Conservation (phyloP, 805 yeast species). For the Priceomyces haplophilus region DNA sequence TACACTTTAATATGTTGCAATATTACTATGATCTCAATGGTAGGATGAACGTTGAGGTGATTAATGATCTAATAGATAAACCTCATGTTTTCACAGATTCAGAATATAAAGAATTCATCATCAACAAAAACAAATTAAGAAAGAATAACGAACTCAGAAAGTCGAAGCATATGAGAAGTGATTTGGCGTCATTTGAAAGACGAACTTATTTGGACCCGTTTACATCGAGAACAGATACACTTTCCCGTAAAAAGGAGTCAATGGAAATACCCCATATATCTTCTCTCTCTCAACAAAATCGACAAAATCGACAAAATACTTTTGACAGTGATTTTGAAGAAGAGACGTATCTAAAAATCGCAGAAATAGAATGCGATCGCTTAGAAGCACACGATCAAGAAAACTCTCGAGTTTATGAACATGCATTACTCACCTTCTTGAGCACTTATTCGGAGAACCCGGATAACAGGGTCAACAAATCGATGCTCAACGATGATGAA, state of each 20-base stretch:
- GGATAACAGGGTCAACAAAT: constrained; percentile 6
- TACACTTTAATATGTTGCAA: constrained; percentile 1
- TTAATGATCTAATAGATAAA: constrained; percentile 2
- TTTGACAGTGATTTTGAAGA: neutral
- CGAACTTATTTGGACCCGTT: constrained; percentile 1
- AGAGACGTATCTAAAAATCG: constrained; percentile 4
- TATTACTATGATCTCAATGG: constrained; percentile 2
- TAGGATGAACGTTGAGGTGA: constrained; percentile 1
- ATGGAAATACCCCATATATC: neutral
- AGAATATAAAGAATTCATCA: constrained; percentile 3
- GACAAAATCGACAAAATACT: neutral
- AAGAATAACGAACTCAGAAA: constrained; percentile 7
- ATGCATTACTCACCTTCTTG: constrained; percentile 16
- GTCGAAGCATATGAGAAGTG: constrained; percentile 4
- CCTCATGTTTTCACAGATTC: neutral
- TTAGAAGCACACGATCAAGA: constrained; percentile 13
- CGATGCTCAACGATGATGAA: constrained; percentile 10
- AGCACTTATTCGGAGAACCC: constrained; percentile 9
- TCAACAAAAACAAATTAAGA: constrained; percentile 4
- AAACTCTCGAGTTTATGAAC: constrained; percentile 16
- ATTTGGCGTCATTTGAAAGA: neutral
- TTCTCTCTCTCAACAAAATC: neutral
- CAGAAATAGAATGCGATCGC: constrained; percentile 7
- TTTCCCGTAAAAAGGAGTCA: neutral
- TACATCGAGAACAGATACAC: neutral